Conservation (phyloP, 2,329 filamentous ascomycete species). For the Sporothrix phasma region DNA sequence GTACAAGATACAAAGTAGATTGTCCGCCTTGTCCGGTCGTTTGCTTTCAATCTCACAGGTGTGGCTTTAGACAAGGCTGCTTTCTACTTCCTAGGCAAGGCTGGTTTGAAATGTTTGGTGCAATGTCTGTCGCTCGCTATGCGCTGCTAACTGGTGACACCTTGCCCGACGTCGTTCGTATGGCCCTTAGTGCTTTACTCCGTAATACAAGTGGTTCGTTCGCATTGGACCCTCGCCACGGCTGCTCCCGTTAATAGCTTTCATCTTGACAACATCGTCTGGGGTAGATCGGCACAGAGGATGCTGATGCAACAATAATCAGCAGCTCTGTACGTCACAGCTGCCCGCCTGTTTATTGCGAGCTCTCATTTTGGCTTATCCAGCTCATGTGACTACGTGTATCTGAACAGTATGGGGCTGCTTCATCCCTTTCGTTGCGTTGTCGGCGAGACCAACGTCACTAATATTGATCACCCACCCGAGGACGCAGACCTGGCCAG, state of each 20-base stretch:
- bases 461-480: not conserved
- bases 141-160: too few species aligned
- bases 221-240: not conserved
- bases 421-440: not conserved
- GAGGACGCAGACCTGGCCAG: not conserved
- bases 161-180: not conserved
- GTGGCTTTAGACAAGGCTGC: not conserved
- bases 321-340: too few species aligned
- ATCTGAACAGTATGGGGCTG: not conserved
- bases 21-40: not conserved
- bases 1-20: not conserved
- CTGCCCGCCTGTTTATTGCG: too few species aligned
- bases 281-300: not conserved
- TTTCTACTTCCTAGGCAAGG: too few species aligned
- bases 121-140: too few species aligned
- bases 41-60: not conserved
- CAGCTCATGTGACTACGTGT: too few species aligned
- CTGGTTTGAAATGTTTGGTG: too few species aligned
- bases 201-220: too few species aligned
- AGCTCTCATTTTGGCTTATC: too few species aligned
- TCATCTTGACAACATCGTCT: not conserved
- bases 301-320: not conserved
- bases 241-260: not conserved
- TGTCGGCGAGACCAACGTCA: not conserved
- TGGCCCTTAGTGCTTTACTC: not conserved